Percentiles rank a stretch among this genome's conserved stretches.
phyloP scores from a whole-genome alignment of 306 rosid species.

The Dalbergia cultrata region DNA sequence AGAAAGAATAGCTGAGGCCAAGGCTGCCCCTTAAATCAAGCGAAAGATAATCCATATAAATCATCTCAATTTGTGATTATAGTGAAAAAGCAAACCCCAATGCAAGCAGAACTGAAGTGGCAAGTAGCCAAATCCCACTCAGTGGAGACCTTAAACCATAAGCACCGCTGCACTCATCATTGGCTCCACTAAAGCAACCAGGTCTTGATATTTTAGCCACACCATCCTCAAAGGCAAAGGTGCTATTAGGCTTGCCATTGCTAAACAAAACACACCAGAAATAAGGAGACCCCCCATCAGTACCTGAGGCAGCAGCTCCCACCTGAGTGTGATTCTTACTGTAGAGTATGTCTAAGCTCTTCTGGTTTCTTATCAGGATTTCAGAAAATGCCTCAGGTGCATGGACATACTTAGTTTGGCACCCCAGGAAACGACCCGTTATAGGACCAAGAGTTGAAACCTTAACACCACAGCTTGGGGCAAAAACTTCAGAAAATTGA shows the following conservation, averaged over 20 bases:
- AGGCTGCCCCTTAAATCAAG: slow-evolving; percentile 41
- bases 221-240: slow-evolving; percentile 75
- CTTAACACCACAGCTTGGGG: slow-evolving; percentile 79
- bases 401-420: slow-evolving; percentile 74
- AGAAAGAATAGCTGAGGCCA: slow-evolving; percentile 54
- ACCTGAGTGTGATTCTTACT: slow-evolving; percentile 82
- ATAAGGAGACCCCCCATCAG: slow-evolving; percentile 86
- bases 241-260: slow-evolving; percentile 68
- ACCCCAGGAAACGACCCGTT: slow-evolving; percentile 91
- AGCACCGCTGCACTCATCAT: slow-evolving; percentile 75
- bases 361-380: slow-evolving; percentile 69
- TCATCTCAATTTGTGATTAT: slow-evolving; percentile 52
- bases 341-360: slow-evolving; percentile 78
- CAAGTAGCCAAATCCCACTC: slow-evolving; percentile 53
- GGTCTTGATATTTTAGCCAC: slow-evolving; percentile 70
- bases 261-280: slow-evolving; percentile 98
- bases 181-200: slow-evolving; percentile 97
- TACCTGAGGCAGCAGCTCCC: slow-evolving; percentile 91
- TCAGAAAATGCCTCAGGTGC: slow-evolving; percentile 80
- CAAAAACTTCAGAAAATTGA: slow-evolving; percentile 73
- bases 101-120: slow-evolving; percentile 56
- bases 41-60: slow-evolving; percentile 38
- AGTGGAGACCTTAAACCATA: slow-evolving; percentile 53
- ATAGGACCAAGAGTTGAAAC: slow-evolving; percentile 71
- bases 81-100: slow-evolving; percentile 53